A percentile compares a stretch with the other conserved stretches of the same genome.
phyloP scores from a whole-genome alignment of 495 filamentous ascomycete species.

The Baudoinia panamericana region DNA sequence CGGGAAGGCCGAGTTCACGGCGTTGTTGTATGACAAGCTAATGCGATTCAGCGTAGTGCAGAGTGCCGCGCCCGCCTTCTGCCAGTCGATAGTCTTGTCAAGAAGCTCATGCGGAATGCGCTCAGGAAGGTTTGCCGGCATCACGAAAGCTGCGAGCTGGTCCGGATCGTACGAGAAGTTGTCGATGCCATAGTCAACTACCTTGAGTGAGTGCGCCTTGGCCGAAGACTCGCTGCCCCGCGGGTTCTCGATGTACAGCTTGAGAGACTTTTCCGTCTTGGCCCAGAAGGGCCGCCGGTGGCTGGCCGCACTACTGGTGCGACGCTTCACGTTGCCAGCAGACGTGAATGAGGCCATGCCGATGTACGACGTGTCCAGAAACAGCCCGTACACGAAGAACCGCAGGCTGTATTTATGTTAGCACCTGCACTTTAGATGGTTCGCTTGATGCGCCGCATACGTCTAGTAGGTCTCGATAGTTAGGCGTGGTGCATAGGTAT shows the following conservation, averaged over 20 bases:
- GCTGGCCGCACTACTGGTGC: background rate
- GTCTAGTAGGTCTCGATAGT: too few species aligned
- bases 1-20: conserved; percentile 10
- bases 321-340: background rate
- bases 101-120: conserved; percentile 17
- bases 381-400: too few species aligned
- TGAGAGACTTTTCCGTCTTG: background rate
- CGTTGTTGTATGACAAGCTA: conserved; percentile 9
- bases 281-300: conserved; percentile 9
- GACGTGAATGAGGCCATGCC: too few species aligned
- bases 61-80: conserved; percentile 25
- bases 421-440: too few species aligned
- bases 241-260: background rate
- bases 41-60: conserved; percentile 23
- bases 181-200: conserved; percentile 19
- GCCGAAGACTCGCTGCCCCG: too few species aligned
- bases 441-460: too few species aligned
- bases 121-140: conserved; percentile 19
- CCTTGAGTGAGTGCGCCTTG: conserved; percentile 4
- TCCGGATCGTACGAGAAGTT: conserved; percentile 25
- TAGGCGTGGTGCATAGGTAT: too few species aligned
- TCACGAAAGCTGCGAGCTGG: conserved; percentile 21
- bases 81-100: conserved; percentile 12
- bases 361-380: too few species aligned
- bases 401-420: too few species aligned